Base-by-base conservation (phyloP, 208 protist species). In the Wallacemonas rigidus region DNA sequence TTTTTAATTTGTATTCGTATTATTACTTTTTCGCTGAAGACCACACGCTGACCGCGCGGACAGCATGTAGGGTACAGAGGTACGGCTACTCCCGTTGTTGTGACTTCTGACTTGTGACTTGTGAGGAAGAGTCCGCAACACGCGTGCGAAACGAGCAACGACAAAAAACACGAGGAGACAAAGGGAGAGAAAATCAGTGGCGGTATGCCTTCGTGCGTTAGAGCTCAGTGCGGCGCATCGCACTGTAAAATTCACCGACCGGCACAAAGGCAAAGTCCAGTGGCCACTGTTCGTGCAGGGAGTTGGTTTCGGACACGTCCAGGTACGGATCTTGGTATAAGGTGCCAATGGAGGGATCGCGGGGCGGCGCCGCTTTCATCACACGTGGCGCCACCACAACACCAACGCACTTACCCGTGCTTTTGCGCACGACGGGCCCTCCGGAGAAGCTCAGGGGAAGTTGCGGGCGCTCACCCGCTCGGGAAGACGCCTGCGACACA, bases 261-360 rank as follows among this genome's bases (percentile, higher is more conserved):
- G 91, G 91, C 14, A 94, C 87, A 71, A 96, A 94, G 0, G 91
- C 91, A 14, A 89, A 81, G 58, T 94, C 82, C 8, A 94, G 64
- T 44, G 78, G 75, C 69, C 85, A 83, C 43, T 75, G 70, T 35
- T 47, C 40, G 70, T 91, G 81, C 58, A 96, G 64, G 15, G 76
- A 60, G 3, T 80, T 61, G 71, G 94, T 85, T 45, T 91, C 84
- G 6, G 88, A 93, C 58, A 96, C 74, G 72, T 94, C 88, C 55
- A 96, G 74, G 63, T 86, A 95, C 8, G 88, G 91, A 53, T 92
- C 88, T 26, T 88, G 80, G 64, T 88, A 92, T 6, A 93, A 73
- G 9, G 51, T 50, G 48, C 76, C 74, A 8, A 79, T 56, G 12
- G 80, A 56, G 41, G 79, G 69, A 67, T 93, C 84, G 11, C 79